phyloP scores from a whole-genome alignment of 163 green algal genomes.

The Scenedesmus sp. region DNA sequence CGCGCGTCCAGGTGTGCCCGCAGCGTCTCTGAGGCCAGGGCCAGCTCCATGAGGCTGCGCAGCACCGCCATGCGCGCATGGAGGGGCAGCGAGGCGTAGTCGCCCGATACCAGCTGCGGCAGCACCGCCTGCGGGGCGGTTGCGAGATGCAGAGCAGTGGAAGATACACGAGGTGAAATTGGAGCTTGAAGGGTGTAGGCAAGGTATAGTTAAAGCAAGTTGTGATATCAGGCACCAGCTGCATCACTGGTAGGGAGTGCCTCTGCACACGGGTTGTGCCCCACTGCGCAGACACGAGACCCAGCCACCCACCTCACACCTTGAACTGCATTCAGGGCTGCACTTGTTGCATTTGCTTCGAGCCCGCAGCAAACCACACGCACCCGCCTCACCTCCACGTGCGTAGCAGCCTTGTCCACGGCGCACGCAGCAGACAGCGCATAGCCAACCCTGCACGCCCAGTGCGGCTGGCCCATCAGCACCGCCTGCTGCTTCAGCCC shows the following conservation, averaged over 20 bases:
- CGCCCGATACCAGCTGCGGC: conserved; percentile 46
- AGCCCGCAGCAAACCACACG: too few relatives aligned
- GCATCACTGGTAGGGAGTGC: too few relatives aligned
- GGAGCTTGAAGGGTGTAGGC: too few relatives aligned
- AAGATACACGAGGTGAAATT: neutral
- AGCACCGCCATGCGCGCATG: conserved; percentile 75
- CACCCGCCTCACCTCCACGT: neutral
- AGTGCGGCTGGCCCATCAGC: conserved; percentile 35
- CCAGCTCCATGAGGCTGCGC: conserved; percentile 69
- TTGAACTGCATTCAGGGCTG: too few relatives aligned
- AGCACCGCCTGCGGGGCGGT: neutral
- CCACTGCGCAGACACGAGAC: too few relatives aligned
- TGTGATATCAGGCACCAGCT: too few relatives aligned
- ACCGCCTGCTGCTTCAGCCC: neutral
- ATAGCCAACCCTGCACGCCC: conserved; percentile 22
- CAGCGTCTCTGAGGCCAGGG: conserved; percentile 70
- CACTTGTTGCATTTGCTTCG: too few relatives aligned
- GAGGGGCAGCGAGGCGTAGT: conserved; percentile 74
- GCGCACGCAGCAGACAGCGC: conserved; percentile 17
- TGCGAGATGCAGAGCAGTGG: too few relatives aligned
- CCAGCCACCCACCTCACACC: too few relatives aligned
- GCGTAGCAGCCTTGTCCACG: neutral
- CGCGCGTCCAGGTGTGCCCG: conserved; percentile 70
- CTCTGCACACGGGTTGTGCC: too few relatives aligned
- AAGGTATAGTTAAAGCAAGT: too few relatives aligned